These are phyloP conservation scores for Colletotrichum navitas DNA, from an alignment of 2,329 filamentous ascomycete genomes.

Conservation along the genomic window DNA sequence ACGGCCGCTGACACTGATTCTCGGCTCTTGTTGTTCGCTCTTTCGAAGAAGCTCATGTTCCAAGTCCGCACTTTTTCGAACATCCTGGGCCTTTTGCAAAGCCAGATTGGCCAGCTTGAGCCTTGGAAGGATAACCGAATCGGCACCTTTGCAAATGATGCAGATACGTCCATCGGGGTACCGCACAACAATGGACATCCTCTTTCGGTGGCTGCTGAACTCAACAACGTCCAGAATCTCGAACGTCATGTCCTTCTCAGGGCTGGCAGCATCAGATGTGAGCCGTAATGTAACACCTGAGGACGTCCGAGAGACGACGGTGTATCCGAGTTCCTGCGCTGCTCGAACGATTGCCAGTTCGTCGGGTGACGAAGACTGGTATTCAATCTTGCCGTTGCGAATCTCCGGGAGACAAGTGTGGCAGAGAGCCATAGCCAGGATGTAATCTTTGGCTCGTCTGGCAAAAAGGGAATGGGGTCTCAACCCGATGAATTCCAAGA, in stretches of 20 bases:
- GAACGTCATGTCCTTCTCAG: slow-evolving; percentile 71
- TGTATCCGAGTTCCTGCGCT: slow-evolving; percentile 86
- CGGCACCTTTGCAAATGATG: slow-evolving; percentile 90
- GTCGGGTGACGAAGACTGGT: slow-evolving; percentile 91
- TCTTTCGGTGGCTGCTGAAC: slow-evolving; percentile 88
- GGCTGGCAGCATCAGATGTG: slow-evolving; percentile 52
- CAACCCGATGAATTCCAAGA: slow-evolving; percentile 81
- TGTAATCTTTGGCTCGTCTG: slow-evolving; percentile 82
- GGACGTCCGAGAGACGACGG: slow-evolving; percentile 80
- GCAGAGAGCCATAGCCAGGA: slow-evolving; percentile 87
- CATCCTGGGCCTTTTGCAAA: slow-evolving; percentile 77
- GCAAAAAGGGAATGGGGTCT: slow-evolving; percentile 84
- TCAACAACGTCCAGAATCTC: slow-evolving; percentile 89
- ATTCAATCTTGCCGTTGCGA: slow-evolving; percentile 78
- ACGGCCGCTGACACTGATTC: slow-evolving; percentile 67
- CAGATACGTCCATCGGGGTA: slow-evolving; percentile 86
- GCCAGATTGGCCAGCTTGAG: slow-evolving; percentile 81
- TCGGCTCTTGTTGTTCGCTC: slow-evolving; percentile 67
- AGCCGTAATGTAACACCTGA: slow-evolving; percentile 72
- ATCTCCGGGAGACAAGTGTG: slow-evolving; percentile 91
- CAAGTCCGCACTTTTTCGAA: slow-evolving; percentile 72
- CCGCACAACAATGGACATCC: slow-evolving; percentile 91
- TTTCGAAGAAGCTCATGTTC: slow-evolving; percentile 68
- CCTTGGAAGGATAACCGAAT: slow-evolving; percentile 84
- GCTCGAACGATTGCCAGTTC: slow-evolving; percentile 88